A percentile compares a stretch with the other conserved stretches of the same genome.
Evolutionary conservation across 495 filamentous ascomycete species (phyloP).

Genomic region (Aspergillus carlsbadensis): DNA sequence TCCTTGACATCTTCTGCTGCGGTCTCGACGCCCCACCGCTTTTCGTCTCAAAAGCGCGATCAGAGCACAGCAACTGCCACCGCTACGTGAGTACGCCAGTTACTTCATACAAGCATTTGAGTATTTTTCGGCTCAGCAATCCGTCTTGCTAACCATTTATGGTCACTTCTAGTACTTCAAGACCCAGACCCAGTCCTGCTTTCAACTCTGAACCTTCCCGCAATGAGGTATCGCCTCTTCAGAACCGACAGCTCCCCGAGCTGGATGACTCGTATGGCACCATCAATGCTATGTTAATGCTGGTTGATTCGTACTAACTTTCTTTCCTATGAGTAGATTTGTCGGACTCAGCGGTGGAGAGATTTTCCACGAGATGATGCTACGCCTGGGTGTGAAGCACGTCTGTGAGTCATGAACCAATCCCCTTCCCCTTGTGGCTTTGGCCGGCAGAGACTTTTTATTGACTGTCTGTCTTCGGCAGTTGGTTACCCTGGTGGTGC

Average conservation of each 20-base stretch:
- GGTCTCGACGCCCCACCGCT: slow-evolving; percentile 47
- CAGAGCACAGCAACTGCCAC: slow-evolving; percentile 51
- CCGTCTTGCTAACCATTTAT: slow-evolving; percentile 12
- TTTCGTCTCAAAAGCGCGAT: slow-evolving; percentile 43
- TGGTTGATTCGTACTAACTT: slow-evolving; percentile 11
- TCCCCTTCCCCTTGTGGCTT: slow-evolving; percentile 1
- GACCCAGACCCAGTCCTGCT: slow-evolving; percentile 64
- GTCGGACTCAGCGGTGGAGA: slow-evolving; percentile 93
- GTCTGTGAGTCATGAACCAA: slow-evolving; percentile 64
- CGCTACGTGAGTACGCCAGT: slow-evolving; percentile 38
- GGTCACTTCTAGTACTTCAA: slow-evolving; percentile 30
- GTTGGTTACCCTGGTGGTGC: slow-evolving; percentile 50
- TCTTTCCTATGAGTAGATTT: slow-evolving; percentile 54
- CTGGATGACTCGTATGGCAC: slow-evolving; percentile 68
- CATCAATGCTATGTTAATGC: neutral
- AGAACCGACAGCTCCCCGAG: slow-evolving; percentile 56
- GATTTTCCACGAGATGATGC: slow-evolving; percentile 99
- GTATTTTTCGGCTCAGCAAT: neutral
- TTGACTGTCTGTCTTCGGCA: slow-evolving; percentile 13
- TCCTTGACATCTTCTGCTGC: slow-evolving; percentile 43
- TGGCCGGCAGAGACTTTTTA: neutral
- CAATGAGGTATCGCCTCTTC: slow-evolving; percentile 70
- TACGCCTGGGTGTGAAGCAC: slow-evolving; percentile 85
- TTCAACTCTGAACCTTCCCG: slow-evolving; percentile 64
- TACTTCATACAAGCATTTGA: neutral